phyloP scores from a whole-genome alignment of 257 asterid genomes.

The Fraxinus quadrangulata region DNA sequence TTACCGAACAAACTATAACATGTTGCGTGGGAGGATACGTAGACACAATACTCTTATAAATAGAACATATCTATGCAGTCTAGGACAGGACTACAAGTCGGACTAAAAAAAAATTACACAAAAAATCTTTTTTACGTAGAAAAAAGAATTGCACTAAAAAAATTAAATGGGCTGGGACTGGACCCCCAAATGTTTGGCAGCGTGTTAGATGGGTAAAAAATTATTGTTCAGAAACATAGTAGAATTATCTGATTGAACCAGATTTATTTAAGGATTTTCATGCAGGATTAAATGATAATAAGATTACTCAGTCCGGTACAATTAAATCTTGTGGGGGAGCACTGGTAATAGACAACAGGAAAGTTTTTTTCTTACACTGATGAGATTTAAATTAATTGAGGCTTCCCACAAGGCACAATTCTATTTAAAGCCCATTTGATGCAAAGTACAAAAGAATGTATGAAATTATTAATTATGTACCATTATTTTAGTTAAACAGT shows the following conservation, averaged over 20 bases:
- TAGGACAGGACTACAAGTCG: too few species aligned
- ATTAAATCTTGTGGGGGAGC: background rate
- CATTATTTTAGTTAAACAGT: conserved; percentile 27
- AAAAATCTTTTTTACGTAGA: too few species aligned
- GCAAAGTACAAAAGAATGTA: conserved; percentile 25
- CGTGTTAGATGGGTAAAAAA: conserved; percentile 3
- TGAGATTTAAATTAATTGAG: conserved; percentile 25
- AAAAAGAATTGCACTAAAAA: too few species aligned
- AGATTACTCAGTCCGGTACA: background rate
- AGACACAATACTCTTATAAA: background rate
- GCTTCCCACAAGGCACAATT: conserved; percentile 24
- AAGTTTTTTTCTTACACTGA: conserved; percentile 1
- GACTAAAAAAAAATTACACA: too few species aligned
- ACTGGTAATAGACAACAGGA: background rate
- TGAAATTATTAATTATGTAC: conserved; percentile 2
- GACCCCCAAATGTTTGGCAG: background rate
- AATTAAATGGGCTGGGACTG: too few species aligned
- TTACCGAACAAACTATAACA: background rate
- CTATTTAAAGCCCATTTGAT: conserved; percentile 27
- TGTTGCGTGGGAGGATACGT: background rate
- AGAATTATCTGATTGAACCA: background rate
- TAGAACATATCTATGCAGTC: background rate
- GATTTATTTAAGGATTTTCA: background rate
- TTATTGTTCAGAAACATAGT: background rate
- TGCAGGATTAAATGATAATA: background rate